Base-by-base conservation (phyloP, 1,284 basidiomycete species). In the Cryptococcus sp. region DNA sequence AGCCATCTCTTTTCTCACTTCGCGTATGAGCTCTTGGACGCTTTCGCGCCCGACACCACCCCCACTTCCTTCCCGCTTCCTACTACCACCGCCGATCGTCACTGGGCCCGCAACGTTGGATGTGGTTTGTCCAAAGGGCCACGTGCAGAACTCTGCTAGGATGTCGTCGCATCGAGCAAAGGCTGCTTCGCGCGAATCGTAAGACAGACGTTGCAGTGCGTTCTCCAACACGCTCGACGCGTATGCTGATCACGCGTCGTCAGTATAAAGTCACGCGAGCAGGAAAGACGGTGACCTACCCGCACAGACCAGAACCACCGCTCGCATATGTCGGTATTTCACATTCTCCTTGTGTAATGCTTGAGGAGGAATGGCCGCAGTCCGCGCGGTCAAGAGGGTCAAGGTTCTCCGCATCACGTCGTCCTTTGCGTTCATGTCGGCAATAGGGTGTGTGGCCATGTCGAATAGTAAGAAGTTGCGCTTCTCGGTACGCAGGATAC, bases 401-500 rank as follows among this genome's bases (percentile, higher is more conserved):
- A 91, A 83, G 41, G 88, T 83, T 45, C 93, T 88, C 17, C 83
- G 80, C 67, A 96, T 83, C 69, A 96, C 85, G 61, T 84, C 82
- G 71, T 93, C 91, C 77, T 97, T 96, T 16, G 88, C 88, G 58
- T 89, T 88, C 25, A 91, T 84, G 78, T 96, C 93, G 8, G 92
- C 90, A 55, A 96, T 88, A 1, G 93, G 93, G 77, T 96, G 93
- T 0, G 93, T 96, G 20, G 93, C 93, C 93, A 96, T 96, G 81
- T 97, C 93, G 78, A 96, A 96, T n/a, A 96, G 83, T 47, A 96
- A 84, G 78, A 96, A 96, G 79, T 96, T 96, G 75, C 92, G 89
- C 77, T 96, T 96, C 78, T 96, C 93, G 13, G 93, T 97, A 49
- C 93, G 88, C n/a, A 97, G 85, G 43, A 97, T 86, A 67, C 93